Conservation (phyloP, 495 filamentous ascomycete genomes). For the Pyrenula aspistea region DNA sequence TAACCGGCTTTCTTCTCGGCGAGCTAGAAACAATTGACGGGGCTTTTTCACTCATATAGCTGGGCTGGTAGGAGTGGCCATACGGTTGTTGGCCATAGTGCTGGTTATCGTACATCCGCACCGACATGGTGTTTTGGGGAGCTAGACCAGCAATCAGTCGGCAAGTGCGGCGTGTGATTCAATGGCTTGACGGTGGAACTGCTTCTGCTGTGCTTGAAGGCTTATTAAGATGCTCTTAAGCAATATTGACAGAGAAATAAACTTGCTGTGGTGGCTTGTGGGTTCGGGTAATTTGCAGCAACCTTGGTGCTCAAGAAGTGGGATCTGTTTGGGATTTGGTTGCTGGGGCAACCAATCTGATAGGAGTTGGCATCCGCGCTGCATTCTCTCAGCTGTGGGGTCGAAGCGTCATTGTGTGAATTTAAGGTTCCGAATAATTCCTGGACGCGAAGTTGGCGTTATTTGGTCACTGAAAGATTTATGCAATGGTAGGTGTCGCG, state of each 20-base stretch:
- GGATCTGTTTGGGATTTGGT: not conserved
- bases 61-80: conserved; percentile 36
- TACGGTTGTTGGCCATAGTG: conserved; percentile 33
- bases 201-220: not conserved
- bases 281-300: not conserved
- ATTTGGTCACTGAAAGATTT: no score
- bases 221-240: not conserved
- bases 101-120: conserved; percentile 36
- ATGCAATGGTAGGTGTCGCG: no score
- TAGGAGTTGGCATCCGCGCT: not conserved
- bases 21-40: conserved; percentile 30
- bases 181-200: not conserved
- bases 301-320: not conserved
- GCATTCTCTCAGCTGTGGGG: no score
- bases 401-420: no score
- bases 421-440: no score
- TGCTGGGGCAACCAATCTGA: not conserved
- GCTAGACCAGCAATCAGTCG: not conserved
- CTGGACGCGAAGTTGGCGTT: no score
- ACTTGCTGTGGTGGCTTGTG: not conserved
- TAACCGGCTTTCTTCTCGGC: conserved; percentile 37
- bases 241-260: not conserved
- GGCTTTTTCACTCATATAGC: conserved; percentile 22
- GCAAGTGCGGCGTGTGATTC: not conserved
- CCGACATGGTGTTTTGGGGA: conserved; percentile 23